Evolutionary conservation across 179 eudicot genomes (phyloP), one percentile per base, ranked within the genome.

Genomic region (Camellia oleifera): DNA sequence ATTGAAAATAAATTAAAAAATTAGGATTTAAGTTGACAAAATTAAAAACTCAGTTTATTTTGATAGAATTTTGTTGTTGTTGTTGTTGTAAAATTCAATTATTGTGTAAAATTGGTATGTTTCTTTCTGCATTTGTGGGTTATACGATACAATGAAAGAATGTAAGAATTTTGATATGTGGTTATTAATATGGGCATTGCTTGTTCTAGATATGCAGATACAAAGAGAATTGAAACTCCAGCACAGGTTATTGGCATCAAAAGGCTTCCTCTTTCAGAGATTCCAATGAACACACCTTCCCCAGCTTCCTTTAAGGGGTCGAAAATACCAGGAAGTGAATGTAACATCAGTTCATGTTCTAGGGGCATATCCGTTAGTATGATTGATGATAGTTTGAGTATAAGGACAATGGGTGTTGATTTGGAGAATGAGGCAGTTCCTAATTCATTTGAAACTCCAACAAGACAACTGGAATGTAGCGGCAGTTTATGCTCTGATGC

Each of bases 231-330:
- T 75, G 81, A 71, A 71, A 17, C 56, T 81, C 60, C 62, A 17
- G 60, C 74, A 52, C 53, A 3, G 64, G 78, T 75, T 73, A 65
- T 67, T 63, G 79, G 79, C 42, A 56, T 60, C 62, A 87, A 85
- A 72, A 92, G 97, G 81, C 60, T 79, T 65, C 97, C 97, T 68
- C 89, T 95, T 48, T 84, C 87, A 58, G 88, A 88, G 61, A 84
- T 93, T 78, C 76, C 83, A 53, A 46, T 44, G 26, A 91, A 91
- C 79, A 79, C 78, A 32, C 82, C 68, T 61, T 81, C 86, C 76
- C 58, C 85, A 18, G 73, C 84, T 57, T 42, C 74, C 11, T 17
- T 74, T 13, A 78, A 83, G 82, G 81, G 66, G 57, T 75, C 78
- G 54, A 67, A 83, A 64, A 46, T 73, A 48, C 79, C 26, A 44